A percentile compares a stretch with the other conserved stretches of the same genome.
Evolutionary conservation across 1,284 basidiomycete genomes (phyloP).

Genomic region (Ganoderma meredithae): DNA sequence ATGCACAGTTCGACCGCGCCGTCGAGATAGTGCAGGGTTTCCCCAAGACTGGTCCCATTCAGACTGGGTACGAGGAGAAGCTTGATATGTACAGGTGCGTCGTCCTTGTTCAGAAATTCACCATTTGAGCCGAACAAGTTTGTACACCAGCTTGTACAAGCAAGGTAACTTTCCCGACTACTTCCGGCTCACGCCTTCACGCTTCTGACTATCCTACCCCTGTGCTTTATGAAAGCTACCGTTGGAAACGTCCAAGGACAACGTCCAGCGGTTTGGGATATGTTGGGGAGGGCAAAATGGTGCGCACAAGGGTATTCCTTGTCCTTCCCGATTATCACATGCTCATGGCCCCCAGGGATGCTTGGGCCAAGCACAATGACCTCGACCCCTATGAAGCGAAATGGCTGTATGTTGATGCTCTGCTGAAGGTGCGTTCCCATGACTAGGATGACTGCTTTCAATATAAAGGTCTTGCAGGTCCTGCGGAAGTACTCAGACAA

Average conservation of each 20-base stretch:
- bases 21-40: slow-evolving; percentile 93
- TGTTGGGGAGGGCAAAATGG: slow-evolving; percentile 96
- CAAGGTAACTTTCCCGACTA: slow-evolving; percentile 67
- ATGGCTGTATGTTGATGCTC: slow-evolving; percentile 87
- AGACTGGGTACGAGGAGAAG: slow-evolving; percentile 97
- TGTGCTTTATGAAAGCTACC: slow-evolving; percentile 64
- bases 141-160: slow-evolving; percentile 77
- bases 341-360: slow-evolving; percentile 72
- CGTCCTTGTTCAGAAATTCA: not conserved
- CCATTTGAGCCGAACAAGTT: slow-evolving; percentile 1
- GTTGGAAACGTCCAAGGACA: slow-evolving; percentile 84
- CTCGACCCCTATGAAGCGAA: slow-evolving; percentile 84
- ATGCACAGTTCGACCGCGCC: slow-evolving; percentile 90
- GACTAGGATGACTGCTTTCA: too few species aligned
- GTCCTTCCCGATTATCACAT: slow-evolving; percentile 37
- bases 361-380: slow-evolving; percentile 93
- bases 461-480: slow-evolving; percentile 56
- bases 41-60: slow-evolving; percentile 94
- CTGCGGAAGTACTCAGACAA: slow-evolving; percentile 86
- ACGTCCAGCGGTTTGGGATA: slow-evolving; percentile 90
- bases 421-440: slow-evolving; percentile 71
- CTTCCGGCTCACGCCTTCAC: slow-evolving; percentile 18
- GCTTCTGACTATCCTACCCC: slow-evolving; percentile 5
- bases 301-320: slow-evolving; percentile 42
- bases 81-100: slow-evolving; percentile 89